Base-by-base conservation (phyloP, 139 green algal genomes). In the Nannochloris sp. region DNA sequence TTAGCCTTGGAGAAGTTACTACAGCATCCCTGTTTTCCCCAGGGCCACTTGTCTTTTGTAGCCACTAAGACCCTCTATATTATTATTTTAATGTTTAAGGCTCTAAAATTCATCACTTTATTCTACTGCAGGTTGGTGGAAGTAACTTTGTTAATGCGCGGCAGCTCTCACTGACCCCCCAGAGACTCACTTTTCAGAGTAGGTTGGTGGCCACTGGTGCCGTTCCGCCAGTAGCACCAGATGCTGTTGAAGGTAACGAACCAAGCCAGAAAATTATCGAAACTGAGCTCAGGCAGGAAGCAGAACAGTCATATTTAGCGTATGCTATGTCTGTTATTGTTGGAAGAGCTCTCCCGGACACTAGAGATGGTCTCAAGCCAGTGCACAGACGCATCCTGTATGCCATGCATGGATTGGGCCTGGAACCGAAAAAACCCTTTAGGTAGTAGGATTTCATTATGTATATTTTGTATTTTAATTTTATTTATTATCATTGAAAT, bases 321-420 rank as follows among this genome's bases (percentile, higher is more conserved):
- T 97, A 98, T 64, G 92, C 90, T 24, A 96, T 98, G 93, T 95
- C 84, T 30, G 92, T 99, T 24, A 97, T 98, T 25, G 91, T 97
- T 8, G 89, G 91, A 0, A 78, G 94, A 8, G 94, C 94, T 0
- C 75, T 99, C 35, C 94, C 94, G 2, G 94, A 99, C 51, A 92
- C 89, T n/a, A 66, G 93, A 1, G 94, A 99, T 70, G 94, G 94
- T 4, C 80, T 99, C 9, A 99, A 99, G 72, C 94, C 94, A 0
- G 94, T 99, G 27, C 94, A 99, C 67, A 80, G 94, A 14, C 87
- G 94, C 58, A 98, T 99, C 47, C 76, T 99, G 54, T 95, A 74
- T 56, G 86, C 93, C 38, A 99, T 99, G 92, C 86, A 98, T 68
- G 92, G 97, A 30, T 79, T 99, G 34, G 88, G 90, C 1, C 69